Percentiles rank a stretch among this genome's conserved stretches.
Conservation (phyloP, 2,329 filamentous ascomycete genomes). For the Boeremia exigua region DNA sequence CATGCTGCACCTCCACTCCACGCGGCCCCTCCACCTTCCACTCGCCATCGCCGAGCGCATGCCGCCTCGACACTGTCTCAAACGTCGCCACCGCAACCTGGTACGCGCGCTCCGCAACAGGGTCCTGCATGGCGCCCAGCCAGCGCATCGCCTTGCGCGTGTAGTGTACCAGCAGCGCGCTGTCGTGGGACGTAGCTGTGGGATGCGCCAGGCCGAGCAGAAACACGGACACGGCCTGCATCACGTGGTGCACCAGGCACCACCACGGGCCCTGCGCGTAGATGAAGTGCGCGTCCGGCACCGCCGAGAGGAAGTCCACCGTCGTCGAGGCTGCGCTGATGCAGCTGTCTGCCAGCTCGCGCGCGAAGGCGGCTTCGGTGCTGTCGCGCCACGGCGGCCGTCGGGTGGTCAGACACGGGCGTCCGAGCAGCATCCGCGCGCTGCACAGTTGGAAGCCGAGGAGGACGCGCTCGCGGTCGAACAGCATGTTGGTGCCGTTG, state of each 20-base stretch:
- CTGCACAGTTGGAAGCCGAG: slow-evolving; percentile 45
- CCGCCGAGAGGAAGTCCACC: slow-evolving; percentile 43
- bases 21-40: slow-evolving; percentile 7
- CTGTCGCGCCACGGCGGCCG: too few species aligned
- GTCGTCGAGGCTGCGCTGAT: slow-evolving; percentile 44
- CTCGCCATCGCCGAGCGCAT: slow-evolving; percentile 21
- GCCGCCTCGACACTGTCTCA: slow-evolving; percentile 23
- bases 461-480: slow-evolving; percentile 35
- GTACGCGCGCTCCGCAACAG: slow-evolving; percentile 34
- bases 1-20: not conserved
- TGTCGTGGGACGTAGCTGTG: slow-evolving; percentile 23
- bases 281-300: slow-evolving; percentile 32
- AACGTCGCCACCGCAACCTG: slow-evolving; percentile 27
- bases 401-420: slow-evolving; percentile 32
- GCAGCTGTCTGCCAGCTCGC: slow-evolving; percentile 28
- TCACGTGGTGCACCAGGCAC: slow-evolving; percentile 47
- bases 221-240: slow-evolving; percentile 49
- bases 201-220: slow-evolving; percentile 27
- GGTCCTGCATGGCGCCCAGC: slow-evolving; percentile 43
- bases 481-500: not conserved
- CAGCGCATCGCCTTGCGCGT: slow-evolving; percentile 43
- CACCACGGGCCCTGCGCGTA: slow-evolving; percentile 50
- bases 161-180: slow-evolving; percentile 27
- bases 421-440: slow-evolving; percentile 48
- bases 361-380: too few species aligned